Base-by-base conservation (phyloP, 1,139 yeast genomes). In the Pichia sp. region DNA sequence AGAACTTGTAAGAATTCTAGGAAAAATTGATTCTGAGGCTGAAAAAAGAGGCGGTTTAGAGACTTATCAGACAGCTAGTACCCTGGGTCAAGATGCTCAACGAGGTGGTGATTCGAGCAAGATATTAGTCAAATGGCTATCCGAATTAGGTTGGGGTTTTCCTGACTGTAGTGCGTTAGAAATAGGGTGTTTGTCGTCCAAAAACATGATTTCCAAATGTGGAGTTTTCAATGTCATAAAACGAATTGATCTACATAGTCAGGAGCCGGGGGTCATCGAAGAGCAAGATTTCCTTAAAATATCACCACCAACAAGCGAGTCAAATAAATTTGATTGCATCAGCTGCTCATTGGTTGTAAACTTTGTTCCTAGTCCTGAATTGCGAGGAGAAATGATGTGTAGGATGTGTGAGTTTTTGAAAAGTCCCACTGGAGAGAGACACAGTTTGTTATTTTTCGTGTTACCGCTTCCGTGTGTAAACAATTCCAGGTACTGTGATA, bases 31-130 rank as follows among this genome's bases (percentile, higher is more conserved):
- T 62, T 76, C 76, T 1, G 90, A 87, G 66, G 76, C 84, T 3
- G 72, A 73, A 8, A 75, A 71, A 52, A 72, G 82, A 52, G 95
- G 95, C 1, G 96, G 96, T 0, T 68, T 89, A 2, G 76, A 80
- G 56, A 79, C 81, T 7, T 92, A 92, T 67, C 98, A 92, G 64
- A 72, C 77, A n/a, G 98, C 98, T 0, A 89, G 97, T 1, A 80
- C 87, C 0, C 81, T 84, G 51, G 98, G 98, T 0, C 98, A 92
- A 64, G 81, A 82, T 57, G 70, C 71, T 1, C 77, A 77, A 49
- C 71, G 98, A 59, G 98, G 98, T 0, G 96, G 97, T 1, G 98
- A 92, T 68, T 88, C 97, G 0, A 90, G 96, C 1, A 87, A 85
- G 62, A 73, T 80, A 57, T 70, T 90, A 47, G 75, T 88, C 3